Percentiles rank a stretch among this genome's conserved stretches.
Conservation (phyloP, 345 rosid species). For the Gossypium turneri region DNA sequence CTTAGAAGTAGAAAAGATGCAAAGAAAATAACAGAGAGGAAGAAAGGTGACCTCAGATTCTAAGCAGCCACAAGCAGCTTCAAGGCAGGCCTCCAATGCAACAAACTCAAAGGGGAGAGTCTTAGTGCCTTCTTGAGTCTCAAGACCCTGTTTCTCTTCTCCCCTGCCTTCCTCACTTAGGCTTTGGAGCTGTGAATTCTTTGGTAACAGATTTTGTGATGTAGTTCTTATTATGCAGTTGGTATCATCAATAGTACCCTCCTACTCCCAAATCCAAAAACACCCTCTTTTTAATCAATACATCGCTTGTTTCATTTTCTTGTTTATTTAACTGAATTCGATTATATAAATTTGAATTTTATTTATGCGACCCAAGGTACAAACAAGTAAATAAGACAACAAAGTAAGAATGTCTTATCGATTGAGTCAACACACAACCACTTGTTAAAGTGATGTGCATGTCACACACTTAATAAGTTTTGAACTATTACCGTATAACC, state of each 20-base stretch:
- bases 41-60: slow-evolving; percentile 48
- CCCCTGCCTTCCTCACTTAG: slow-evolving; percentile 37
- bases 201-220: slow-evolving; percentile 27
- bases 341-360: background rate
- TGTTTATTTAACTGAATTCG: too few species aligned
- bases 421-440: too few species aligned
- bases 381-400: too few species aligned
- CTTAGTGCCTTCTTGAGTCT: slow-evolving; percentile 50
- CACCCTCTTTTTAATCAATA: background rate
- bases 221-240: slow-evolving; percentile 34
- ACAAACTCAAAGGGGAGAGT: slow-evolving; percentile 68
- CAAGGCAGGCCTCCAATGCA: slow-evolving; percentile 68
- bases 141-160: slow-evolving; percentile 54
- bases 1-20: too few species aligned
- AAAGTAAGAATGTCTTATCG: too few species aligned
- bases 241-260: slow-evolving; percentile 45
- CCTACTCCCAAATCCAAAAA: slow-evolving; percentile 29
- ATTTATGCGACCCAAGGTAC: background rate
- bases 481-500: too few species aligned
- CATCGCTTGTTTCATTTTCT: background rate
- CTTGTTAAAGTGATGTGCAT: rapidly evolving
- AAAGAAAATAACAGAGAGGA: background rate
- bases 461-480: too few species aligned
- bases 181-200: slow-evolving; percentile 28
- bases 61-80: slow-evolving; percentile 66